Base-by-base conservation (phyloP, 768 basidiomycete genomes). In the Mycena filopes region DNA sequence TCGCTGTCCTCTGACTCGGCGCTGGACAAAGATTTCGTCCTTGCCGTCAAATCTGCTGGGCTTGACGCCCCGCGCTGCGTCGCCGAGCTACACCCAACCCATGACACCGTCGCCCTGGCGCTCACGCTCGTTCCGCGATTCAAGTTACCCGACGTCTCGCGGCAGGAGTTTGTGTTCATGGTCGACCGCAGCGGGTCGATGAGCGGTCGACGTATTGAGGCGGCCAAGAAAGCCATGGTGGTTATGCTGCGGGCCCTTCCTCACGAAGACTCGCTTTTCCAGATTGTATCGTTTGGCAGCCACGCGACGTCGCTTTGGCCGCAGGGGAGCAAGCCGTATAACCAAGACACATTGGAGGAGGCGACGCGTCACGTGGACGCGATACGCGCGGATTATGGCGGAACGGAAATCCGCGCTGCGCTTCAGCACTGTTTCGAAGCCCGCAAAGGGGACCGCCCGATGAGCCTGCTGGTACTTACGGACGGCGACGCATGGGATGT, bases 151-250 rank as follows among this genome's bases (percentile, higher is more conserved):
- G 77, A 75, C 20, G 23, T 81, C 1, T 59, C 63, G 21, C 70
- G 72, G 1, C 83, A 82, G 47, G 84, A 85, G 45, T 86, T 79
- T 36, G 74, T 86, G 1, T 85, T 86, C 63, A 51, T 86, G 15
- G 75, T 86, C 16, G 84, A 86, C 63, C 75, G 83, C 21, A 80
- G 78, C 7, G 79, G 79, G 0, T 82, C 80, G 36, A 86, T 86
- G 84, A 0, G 0, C 0, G 58, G 59, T 11, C 11, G 2, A 15
- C 51, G 77, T 12, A 81, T 84, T 12, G 72, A 72, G 31, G 77
- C 73, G 2, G 82, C 82, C 7, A 78, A 78, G 49, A 64, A 71
- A 36, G 79, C 83, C 0, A 72, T 86, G 25, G 50, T 60, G 0
- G 76, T 82, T 65, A 63, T 86, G 8, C 72, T 86, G 8, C 77